Base-by-base conservation (phyloP, 148 eudicot species). In the Silene conica region DNA sequence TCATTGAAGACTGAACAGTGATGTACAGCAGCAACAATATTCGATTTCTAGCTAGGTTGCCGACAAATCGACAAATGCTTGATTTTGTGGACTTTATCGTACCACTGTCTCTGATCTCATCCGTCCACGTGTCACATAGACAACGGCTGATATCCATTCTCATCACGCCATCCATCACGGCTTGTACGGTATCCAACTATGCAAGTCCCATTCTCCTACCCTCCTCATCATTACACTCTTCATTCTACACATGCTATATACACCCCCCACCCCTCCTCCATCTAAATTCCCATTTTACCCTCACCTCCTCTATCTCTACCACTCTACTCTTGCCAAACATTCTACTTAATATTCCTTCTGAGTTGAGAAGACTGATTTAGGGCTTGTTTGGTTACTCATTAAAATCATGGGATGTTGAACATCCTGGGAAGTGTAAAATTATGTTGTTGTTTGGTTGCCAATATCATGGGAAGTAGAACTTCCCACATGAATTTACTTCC, bases 51-150 rank as follows among this genome's bases (percentile, higher is more conserved):
- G 14, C 19, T 54, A 67, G 73, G 67, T 68, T 72, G 78, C 78
- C 78, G 78, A 75, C 78, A 75, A 68, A 26, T 75, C 16, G 78
- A 75, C 78, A 75, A 67, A 19, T 65, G 26, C 66, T 75, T 74
- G 70, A 64, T 74, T 74, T 63, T 13, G 20, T 74, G 60, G 70
- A 65, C 77, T 28, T 74, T 22, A 28, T 19, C 50, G n/a, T 28
- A 52, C 19, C 20, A 12, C 43, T 61, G 59, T 43, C 20, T 67
- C 23, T 23, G 3, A 55, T 75, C 66, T 71, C 22, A 16, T 38
- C 23, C 66, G n/a, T 57, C 73, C 73, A 67, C 73, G 73, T 75
- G 72, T 75, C 57, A 23, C 23, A 52, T 4, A 3, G 55, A 25
- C 50, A 22, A 74, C 72, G 72, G 70, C 28, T 19, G 14, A 46